A percentile compares a stretch with the other conserved stretches of the same genome.
These are phyloP conservation scores for Aspergillus puulaauensis DNA, from an alignment of 2,329 filamentous ascomycete genomes.

Conservation along the genomic window DNA sequence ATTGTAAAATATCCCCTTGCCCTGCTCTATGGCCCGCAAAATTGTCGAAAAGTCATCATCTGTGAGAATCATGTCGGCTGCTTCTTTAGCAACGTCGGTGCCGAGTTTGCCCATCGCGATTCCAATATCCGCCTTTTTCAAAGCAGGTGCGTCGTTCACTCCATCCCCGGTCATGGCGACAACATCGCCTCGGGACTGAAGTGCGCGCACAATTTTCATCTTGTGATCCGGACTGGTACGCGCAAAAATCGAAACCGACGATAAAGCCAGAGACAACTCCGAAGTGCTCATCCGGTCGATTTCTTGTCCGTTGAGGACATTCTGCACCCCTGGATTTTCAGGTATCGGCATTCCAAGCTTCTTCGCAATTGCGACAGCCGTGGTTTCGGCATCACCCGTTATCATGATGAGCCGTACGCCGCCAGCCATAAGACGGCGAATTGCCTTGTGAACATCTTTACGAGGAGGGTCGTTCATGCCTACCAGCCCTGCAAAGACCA, in stretches of 20 bases:
- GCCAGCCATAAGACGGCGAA: constrained; percentile 84
- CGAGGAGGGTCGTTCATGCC: constrained; percentile 97
- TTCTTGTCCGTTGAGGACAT: constrained; percentile 84
- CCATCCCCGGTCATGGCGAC: constrained; percentile 99
- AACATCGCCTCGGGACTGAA: constrained; percentile 90
- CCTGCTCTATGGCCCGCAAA: constrained; percentile 92
- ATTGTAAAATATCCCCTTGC: constrained; percentile 99
- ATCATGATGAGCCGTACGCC: constrained; percentile 99
- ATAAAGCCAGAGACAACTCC: constrained; percentile 80
- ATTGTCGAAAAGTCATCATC: constrained; percentile 92
- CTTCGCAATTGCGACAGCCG: constrained; percentile 87
- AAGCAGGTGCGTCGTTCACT: constrained; percentile 92
- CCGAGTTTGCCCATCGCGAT: constrained; percentile 95
- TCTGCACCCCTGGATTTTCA: constrained; percentile 52
- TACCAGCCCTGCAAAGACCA: constrained; percentile 88
- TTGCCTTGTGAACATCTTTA: constrained; percentile 84
- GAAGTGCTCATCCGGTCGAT: constrained; percentile 88
- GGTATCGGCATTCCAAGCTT: constrained; percentile 91
- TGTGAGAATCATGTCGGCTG: constrained; percentile 82
- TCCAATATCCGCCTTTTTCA: constrained; percentile 97
- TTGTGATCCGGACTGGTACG: constrained; percentile 97
- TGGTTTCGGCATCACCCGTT: constrained; percentile 93
- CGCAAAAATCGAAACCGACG: constrained; percentile 89
- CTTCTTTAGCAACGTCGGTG: constrained; percentile 96
- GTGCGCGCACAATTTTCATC: constrained; percentile 88